Conservation (phyloP, 2,329 filamentous ascomycete species). For the Aspergillus texensis region DNA sequence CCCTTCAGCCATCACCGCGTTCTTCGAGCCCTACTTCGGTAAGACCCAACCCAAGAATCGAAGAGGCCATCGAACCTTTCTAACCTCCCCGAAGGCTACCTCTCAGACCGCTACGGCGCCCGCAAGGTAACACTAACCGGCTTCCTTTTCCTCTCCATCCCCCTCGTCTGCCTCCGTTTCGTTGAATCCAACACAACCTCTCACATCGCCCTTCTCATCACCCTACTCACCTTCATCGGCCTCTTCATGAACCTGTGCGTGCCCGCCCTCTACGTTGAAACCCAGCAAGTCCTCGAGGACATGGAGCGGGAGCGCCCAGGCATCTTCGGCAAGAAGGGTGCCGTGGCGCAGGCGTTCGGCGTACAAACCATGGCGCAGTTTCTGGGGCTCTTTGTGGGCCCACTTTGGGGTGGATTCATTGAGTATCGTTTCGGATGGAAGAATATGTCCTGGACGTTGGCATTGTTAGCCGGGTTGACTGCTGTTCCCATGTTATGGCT, state of each 20-base stretch:
- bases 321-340: constrained; percentile 60
- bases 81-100: constrained; percentile 9
- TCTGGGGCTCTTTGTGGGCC: constrained; percentile 62
- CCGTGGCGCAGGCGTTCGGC: constrained; percentile 68
- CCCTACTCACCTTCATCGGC: constrained; percentile 64
- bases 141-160: constrained; percentile 61
- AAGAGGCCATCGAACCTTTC: not conserved
- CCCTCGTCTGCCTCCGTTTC: constrained; percentile 67
- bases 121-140: constrained; percentile 59
- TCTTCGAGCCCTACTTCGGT: constrained; percentile 61
- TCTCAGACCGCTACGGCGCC: constrained; percentile 61
- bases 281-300: constrained; percentile 54
- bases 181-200: constrained; percentile 58
- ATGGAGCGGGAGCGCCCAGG: constrained; percentile 66
- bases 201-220: constrained; percentile 68
- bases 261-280: constrained; percentile 72
- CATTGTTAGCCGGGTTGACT: constrained; percentile 30
- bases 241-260: constrained; percentile 60
- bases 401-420: constrained; percentile 56
- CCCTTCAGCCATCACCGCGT: constrained; percentile 62
- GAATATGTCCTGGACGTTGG: constrained; percentile 32
- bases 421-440: constrained; percentile 37
- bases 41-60: not conserved
- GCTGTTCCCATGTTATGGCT: constrained; percentile 31
- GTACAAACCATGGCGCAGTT: constrained; percentile 67